Percentiles rank a stretch among this genome's conserved stretches.
Conservation (phyloP, 805 yeast genomes). For the Sugiyamaella marilandica region DNA sequence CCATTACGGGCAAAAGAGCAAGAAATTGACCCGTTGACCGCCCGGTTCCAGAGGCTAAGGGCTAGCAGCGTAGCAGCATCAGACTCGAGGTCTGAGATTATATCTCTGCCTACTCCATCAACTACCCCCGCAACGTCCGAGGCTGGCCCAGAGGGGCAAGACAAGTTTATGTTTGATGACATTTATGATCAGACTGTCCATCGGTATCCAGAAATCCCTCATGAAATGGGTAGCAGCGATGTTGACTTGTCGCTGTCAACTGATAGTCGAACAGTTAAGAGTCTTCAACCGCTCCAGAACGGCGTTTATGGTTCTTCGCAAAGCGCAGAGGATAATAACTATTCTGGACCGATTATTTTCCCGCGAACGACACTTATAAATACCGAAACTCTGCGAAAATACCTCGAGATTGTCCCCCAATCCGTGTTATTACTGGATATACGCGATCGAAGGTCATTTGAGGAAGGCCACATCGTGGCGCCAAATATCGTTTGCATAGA, state of each 20-base stretch:
- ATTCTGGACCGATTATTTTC: conserved; percentile 17
- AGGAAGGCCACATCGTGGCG: conserved; percentile 57
- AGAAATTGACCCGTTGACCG: conserved; percentile 11
- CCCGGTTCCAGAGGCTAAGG: conserved; percentile 16
- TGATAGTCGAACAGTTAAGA: background rate
- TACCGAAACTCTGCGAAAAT: conserved; percentile 24
- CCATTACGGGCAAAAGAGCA: background rate
- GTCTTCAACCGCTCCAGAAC: background rate
- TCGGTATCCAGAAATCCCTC: background rate
- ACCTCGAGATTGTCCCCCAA: conserved; percentile 24
- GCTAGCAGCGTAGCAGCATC: conserved; percentile 8
- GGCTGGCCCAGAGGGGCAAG: background rate
- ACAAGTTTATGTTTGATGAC: too few relatives aligned
- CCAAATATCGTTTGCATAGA: conserved; percentile 66
- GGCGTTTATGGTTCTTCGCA: background rate
- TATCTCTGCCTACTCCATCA: background rate
- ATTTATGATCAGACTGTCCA: background rate
- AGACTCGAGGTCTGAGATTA: background rate
- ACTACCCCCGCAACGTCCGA: background rate
- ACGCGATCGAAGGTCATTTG: conserved; percentile 56
- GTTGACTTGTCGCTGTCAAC: background rate
- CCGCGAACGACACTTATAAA: conserved; percentile 28
- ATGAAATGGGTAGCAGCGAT: background rate
- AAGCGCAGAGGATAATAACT: background rate
- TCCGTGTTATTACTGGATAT: conserved; percentile 64